Percentiles rank a stretch among this genome's conserved stretches.
Evolutionary conservation across 2,329 filamentous ascomycete genomes (phyloP).

Genomic region (Ascochyta lentis): DNA sequence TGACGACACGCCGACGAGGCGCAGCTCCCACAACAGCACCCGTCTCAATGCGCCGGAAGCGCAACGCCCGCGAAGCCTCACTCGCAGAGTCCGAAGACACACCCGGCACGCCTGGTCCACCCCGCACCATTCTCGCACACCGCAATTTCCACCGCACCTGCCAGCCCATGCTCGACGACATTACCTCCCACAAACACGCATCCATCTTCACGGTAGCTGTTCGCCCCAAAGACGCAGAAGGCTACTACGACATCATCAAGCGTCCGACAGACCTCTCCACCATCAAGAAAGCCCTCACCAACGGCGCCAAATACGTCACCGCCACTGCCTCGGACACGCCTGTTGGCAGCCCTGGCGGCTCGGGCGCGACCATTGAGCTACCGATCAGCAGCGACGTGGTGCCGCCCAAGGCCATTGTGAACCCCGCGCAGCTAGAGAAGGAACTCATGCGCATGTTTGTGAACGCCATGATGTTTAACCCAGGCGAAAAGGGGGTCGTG

Average conservation of each 20-base stretch:
- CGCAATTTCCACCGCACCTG: conserved; percentile 59
- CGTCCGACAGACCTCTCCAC: conserved; percentile 60
- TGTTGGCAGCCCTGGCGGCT: conserved; percentile 66
- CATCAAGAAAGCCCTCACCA: conserved; percentile 57
- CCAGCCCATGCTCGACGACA: conserved; percentile 59
- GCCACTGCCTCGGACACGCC: conserved; percentile 60
- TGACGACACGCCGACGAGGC: conserved; percentile 40
- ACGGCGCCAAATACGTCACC: conserved; percentile 65
- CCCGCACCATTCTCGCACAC: conserved; percentile 50
- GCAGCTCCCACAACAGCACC: conserved; percentile 30
- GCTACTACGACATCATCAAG: conserved; percentile 60
- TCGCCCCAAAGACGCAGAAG: conserved; percentile 57
- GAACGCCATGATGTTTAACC: conserved; percentile 98
- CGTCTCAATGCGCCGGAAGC: conserved; percentile 51
- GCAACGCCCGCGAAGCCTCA: conserved; percentile 44
- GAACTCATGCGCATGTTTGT: conserved; percentile 97
- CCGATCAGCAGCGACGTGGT: conserved; percentile 78
- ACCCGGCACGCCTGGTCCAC: conserved; percentile 33
- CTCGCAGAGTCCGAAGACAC: conserved; percentile 42
- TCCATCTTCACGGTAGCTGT: conserved; percentile 59
- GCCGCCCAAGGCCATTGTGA: conserved; percentile 89
- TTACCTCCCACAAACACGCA: conserved; percentile 59
- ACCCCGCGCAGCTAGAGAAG: conserved; percentile 88
- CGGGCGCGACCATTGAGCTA: conserved; percentile 53
- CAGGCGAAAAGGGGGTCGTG: conserved; percentile 87